Evolutionary conservation across 768 basidiomycete genomes (phyloP).

Genomic region (Tylopilus balloui): DNA sequence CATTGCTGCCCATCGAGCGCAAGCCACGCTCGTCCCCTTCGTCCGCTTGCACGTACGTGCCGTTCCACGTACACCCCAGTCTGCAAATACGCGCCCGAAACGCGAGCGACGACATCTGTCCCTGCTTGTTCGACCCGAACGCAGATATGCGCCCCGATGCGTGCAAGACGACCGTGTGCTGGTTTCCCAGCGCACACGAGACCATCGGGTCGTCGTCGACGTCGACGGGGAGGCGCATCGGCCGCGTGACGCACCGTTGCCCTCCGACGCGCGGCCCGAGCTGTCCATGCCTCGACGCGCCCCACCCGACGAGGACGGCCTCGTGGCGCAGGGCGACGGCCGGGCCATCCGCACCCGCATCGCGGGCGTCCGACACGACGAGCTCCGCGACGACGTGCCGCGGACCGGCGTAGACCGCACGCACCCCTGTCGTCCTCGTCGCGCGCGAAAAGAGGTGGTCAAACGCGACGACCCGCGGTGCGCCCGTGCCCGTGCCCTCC

Average conservation of each 20-base stretch:
- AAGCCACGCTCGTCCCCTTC: conserved; percentile 25
- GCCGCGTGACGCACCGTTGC: conserved; percentile 17
- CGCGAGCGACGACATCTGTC: conserved; percentile 49
- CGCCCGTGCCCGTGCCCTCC: not conserved
- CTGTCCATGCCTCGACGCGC: conserved; percentile 79
- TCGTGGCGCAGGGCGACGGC: conserved; percentile 5
- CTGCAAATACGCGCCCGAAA: conserved; percentile 23
- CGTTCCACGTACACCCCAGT: conserved; percentile 75
- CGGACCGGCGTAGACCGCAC: conserved; percentile 58
- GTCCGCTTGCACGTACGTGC: conserved; percentile 50
- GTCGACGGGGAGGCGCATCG: conserved; percentile 34
- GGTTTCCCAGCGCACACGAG: conserved; percentile 44
- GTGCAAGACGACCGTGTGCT: conserved; percentile 46
- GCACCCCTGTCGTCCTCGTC: conserved; percentile 29
- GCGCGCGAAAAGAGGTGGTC: conserved; percentile 23
- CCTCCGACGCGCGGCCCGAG: conserved; percentile 52
- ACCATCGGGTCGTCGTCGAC: conserved; percentile 29
- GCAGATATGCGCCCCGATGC: conserved; percentile 44
- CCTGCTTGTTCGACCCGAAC: conserved; percentile 70
- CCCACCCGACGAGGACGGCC: conserved; percentile 69
- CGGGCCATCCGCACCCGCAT: conserved; percentile 22
- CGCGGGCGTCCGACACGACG: conserved; percentile 13
- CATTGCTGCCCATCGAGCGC: conserved; percentile 50
- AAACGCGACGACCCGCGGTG: conserved; percentile 11
- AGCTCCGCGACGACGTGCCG: conserved; percentile 64